Evolutionary conservation across 129 eudicot genomes (phyloP), one percentile per base, ranked within the genome.

Genomic region (Ambrosia artemisiifolia): DNA sequence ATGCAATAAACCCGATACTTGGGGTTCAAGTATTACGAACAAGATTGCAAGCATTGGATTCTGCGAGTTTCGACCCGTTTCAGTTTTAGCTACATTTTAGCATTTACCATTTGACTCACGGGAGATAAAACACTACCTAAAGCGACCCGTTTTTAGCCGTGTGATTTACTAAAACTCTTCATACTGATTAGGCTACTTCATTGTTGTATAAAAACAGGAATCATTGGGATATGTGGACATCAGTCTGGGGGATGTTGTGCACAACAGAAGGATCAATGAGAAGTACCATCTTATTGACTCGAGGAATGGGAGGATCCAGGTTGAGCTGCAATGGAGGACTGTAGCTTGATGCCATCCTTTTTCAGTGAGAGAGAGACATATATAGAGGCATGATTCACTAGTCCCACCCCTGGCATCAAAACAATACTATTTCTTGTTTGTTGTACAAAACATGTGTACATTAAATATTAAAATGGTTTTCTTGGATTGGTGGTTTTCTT

Each of bases 311-410:
- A 75, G 72, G 64, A 81, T 94, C 28, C 99, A 90, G 11, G 70
- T 94, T 5, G 99, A 94, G 83, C 91, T 94, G 33, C 91, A 90
- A 56, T 94, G 99, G 99, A 86, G 87, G 81, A 84, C 96, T 35
- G 76, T 87, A 3, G 69, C 95, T 82, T 85, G 63, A 87, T 38
- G 49, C 11, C 14, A 16, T 51, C n/a, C 11, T 2, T 20, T 20
- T 80, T 28, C 18, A 40, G 33, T 30, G 70, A 60, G 40, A 14
- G 61, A 12, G 30, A 56, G 75, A 69, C 75, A 78, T 40, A 42
- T 16, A 53, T 38, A 63, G 61, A 78, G 77, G 72, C 46, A 44
- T 70, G 72, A 50, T 70, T 48, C 44, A 24, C 28, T 24, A 14
- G 28, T 78, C 71, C 54, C 56, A 9, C 32, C 19, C 1, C 66